Evolutionary conservation across 164 flowering plant genomes (phyloP), one percentile per base, ranked within the genome.

Genomic region (Chimonanthus praecox): DNA sequence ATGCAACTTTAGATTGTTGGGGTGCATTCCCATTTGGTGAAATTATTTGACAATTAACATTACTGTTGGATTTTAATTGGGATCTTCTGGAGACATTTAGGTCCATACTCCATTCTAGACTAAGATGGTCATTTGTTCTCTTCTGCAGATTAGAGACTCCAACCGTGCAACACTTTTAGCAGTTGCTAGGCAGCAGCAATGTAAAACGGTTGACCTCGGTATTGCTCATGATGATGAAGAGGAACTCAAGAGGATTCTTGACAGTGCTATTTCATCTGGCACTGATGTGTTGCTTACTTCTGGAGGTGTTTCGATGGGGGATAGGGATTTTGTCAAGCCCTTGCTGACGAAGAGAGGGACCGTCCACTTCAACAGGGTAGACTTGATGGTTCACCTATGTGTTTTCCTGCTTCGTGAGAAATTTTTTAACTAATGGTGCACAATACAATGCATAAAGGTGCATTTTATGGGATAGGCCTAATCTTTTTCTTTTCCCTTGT

Each of bases 291-390:
- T 95, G 76, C 48, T 92, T 67, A 92, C 93, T 76, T 92, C 99
- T 78, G 99, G 99, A 67, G 99, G 99, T 79, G 98, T 95, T 81
- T 92, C 99, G 50, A 95, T 95, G 99, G 99, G 99, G 49, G 99
- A 95, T 81, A 85, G 86, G 82, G 99, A 92, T 81, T 89, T 83
- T 75, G 90, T 95, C 72, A 95, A 93, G 78, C 98, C 94, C 71
- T 76, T 92, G 78, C 87, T 95, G 72, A 78, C 75, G 81, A 90
- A 85, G 84, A 86, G 73, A 79, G 99, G 97, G 72, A 89, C 65
- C 47, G 65, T 91, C 48, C 67, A 87, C 83, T 95, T 92, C 73
- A 81, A 73, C 64, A 88, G 85, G 98, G 98, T 92, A 76, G 43
- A 48, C 3, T 46, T 76, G 71, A 73, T 71, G 47, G 60, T 47